Base-by-base conservation (phyloP, 768 basidiomycete species). In the Psilocybe azurescens region DNA sequence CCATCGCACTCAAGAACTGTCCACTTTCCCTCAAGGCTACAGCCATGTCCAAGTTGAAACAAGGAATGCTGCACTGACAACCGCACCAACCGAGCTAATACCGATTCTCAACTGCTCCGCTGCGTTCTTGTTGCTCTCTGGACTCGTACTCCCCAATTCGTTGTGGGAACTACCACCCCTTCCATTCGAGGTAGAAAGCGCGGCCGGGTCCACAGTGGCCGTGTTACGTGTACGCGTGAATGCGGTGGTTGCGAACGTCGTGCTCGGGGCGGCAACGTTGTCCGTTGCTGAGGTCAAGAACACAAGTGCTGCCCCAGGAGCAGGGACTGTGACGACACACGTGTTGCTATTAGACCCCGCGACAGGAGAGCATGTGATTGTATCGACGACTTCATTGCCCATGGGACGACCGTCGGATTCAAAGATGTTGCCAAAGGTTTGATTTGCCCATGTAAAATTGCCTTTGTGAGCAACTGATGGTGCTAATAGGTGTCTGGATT, bases 361-460 rank as follows among this genome's bases (percentile, higher is more conserved):
- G 3, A 71, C 69, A 32, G 76, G 73, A 66, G 89, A 79, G 69
- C 93, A 95, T 3, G 73, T 63, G 24, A 93, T 80, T 0, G 83
- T 88, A 56, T 83, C 76, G 9, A 93, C 80, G 55, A 80, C 70
- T 39, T 85, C 76, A 0, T 72, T 66, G 49, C 90, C 90, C 32
- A 77, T 74, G 11, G 86, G 80, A 49, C 87, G 83, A 0, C 92
- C 92, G 66, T 94, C 90, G 0, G 84, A 86, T 57, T 83, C 76
- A 64, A 88, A 89, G 18, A 76, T 74, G 51, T 79, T 80, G 5
- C 88, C 88, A 55, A 87, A 84, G 0, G 88, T 90, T 83, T 89
- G 14, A n/a, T 47, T 85, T 4, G 89, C 92, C 91, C 91, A 93
- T 0, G 85, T 88, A 60, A 92, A 84, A 67, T 89, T 86, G 58